Conservation (phyloP, 1,284 basidiomycete genomes). For the Omphalotus olearius region DNA sequence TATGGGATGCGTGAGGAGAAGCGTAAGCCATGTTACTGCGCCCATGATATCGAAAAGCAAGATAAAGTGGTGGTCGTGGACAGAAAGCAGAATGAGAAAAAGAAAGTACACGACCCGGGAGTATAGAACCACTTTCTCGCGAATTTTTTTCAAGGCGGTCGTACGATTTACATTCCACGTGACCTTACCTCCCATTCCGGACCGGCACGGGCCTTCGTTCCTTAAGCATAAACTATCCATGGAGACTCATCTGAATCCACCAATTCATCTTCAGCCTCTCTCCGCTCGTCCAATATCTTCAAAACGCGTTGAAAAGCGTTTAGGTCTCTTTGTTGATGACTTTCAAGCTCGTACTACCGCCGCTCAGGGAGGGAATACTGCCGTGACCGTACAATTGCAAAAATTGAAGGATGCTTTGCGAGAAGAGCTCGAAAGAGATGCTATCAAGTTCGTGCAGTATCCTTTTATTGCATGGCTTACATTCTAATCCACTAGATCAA, state of each 20-base stretch:
- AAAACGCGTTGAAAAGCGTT: slow-evolving; percentile 32
- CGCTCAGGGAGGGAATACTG: slow-evolving; percentile 36
- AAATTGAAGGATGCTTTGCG: slow-evolving; percentile 47
- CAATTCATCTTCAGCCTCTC: slow-evolving; percentile 38
- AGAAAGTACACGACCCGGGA: not conserved
- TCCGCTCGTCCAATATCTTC: slow-evolving; percentile 31
- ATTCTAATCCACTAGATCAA: no score
- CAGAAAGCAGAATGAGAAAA: not conserved
- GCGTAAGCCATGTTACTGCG: slow-evolving; percentile 43
- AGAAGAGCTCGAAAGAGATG: slow-evolving; percentile 34
- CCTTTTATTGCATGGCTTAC: no score
- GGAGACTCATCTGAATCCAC: slow-evolving; percentile 44
- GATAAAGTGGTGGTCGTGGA: not conserved
- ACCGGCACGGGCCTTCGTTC: not conserved
- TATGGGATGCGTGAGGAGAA: slow-evolving; percentile 69
- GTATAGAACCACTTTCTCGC: not conserved
- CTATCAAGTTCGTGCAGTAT: not conserved
- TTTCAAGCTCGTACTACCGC: slow-evolving; percentile 41
- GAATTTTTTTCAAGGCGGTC: not conserved
- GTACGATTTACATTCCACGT: slow-evolving; percentile 2
- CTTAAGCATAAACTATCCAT: slow-evolving; percentile 21
- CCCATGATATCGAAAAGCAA: slow-evolving; percentile 27
- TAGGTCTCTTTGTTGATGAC: slow-evolving; percentile 43
- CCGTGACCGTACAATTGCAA: slow-evolving; percentile 51
- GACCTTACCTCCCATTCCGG: not conserved